A percentile compares a stretch with the other conserved stretches of the same genome.
phyloP scores from a whole-genome alignment of 148 eudicot genomes.

The Vaccinium vitisidaea region DNA sequence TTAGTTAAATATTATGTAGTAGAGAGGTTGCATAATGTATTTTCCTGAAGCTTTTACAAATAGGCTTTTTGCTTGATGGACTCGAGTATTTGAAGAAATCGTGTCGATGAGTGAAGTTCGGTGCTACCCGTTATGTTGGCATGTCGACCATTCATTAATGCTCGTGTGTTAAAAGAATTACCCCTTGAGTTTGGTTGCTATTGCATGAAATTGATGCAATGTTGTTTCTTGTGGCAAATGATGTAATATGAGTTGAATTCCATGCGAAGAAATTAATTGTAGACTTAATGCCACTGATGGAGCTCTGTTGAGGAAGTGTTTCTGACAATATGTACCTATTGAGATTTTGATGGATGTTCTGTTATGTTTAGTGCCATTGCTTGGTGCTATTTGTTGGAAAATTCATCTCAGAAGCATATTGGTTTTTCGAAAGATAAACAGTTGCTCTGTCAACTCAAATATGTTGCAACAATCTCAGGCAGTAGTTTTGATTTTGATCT shows the following conservation, averaged over 20 bases:
- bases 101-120: neutral
- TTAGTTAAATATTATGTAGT: neutral
- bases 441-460: neutral
- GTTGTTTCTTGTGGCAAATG: neutral
- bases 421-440: neutral
- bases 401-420: neutral
- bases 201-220: neutral
- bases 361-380: neutral
- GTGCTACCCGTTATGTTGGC: neutral
- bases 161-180: too few relatives aligned
- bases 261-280: neutral
- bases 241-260: neutral
- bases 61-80: neutral
- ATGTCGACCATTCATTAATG: neutral
- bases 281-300: neutral
- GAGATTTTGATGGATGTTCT: neutral
- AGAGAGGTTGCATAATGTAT: neutral
- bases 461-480: neutral
- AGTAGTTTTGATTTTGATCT: neutral
- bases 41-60: neutral
- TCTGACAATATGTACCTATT: slow-evolving; percentile 1
- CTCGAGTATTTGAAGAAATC: neutral
- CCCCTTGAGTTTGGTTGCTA: neutral
- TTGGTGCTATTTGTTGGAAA: neutral
- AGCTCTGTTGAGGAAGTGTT: neutral